Evolutionary conservation across 2,329 filamentous ascomycete species (phyloP).

Genomic region (Stachybotrys elegans): DNA sequence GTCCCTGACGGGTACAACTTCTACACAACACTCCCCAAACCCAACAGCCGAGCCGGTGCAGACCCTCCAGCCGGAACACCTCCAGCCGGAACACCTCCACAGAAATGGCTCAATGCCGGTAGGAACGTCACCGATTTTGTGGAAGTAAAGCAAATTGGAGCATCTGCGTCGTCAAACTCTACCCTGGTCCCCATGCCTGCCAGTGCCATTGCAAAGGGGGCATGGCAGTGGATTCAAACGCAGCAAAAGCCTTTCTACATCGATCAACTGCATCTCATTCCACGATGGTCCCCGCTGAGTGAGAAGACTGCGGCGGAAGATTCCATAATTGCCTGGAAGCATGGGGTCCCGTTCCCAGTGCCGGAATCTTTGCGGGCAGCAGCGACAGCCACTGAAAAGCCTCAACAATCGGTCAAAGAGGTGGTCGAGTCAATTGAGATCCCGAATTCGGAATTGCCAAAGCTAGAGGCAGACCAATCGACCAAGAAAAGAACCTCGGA

Average conservation of each 20-base stretch:
- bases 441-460: background rate
- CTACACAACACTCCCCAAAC: background rate
- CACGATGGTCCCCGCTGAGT: background rate
- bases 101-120: background rate
- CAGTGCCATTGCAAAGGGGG: background rate
- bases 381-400: background rate
- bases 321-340: background rate
- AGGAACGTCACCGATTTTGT: background rate
- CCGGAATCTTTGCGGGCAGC: background rate
- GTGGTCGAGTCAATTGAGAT: background rate
- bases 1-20: background rate
- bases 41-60: too few relatives aligned
- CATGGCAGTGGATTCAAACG: conserved; percentile 8
- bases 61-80: background rate
- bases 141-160: background rate
- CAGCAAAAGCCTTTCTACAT: conserved; percentile 11
- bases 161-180: background rate
- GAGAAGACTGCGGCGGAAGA: background rate
- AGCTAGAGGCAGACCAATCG: background rate
- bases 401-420: background rate
- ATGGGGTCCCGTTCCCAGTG: background rate
- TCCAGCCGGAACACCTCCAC: background rate
- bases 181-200: background rate
- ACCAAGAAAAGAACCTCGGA: background rate
- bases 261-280: conserved; percentile 8